Conservation (phyloP, 1,139 yeast genomes). For the Blastobotrys malaysiensis region DNA sequence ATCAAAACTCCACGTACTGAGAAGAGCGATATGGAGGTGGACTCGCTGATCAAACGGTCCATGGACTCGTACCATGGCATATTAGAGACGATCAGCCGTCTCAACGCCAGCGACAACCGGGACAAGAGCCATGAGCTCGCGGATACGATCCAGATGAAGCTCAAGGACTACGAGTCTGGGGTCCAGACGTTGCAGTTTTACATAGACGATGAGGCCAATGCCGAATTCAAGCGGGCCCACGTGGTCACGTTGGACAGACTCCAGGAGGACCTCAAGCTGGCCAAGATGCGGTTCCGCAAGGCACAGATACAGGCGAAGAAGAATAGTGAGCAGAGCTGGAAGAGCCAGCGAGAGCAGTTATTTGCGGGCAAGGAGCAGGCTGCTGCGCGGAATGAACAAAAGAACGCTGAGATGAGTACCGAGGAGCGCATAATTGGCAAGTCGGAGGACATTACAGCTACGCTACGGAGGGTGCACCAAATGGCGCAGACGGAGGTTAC, state of each 20-base stretch:
- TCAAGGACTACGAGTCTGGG: constrained; percentile 25
- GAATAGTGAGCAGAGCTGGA: constrained; percentile 21
- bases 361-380: constrained; percentile 14
- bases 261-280: constrained; percentile 25
- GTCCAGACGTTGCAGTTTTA: constrained; percentile 21
- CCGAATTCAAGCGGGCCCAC: constrained; percentile 12
- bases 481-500: constrained; percentile 42
- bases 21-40: constrained; percentile 1
- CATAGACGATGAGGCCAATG: constrained; percentile 16
- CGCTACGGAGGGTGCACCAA: constrained; percentile 50
- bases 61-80: constrained; percentile 19
- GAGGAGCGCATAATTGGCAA: constrained; percentile 41
- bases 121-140: constrained; percentile 26
- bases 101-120: constrained; percentile 16
- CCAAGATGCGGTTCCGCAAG: constrained; percentile 22
- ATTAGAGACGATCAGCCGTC: constrained; percentile 22
- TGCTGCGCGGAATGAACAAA: not conserved
- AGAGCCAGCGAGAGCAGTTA: constrained; percentile 24
- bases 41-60: constrained; percentile 7
- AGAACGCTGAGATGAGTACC: constrained; percentile 13
- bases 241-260: constrained; percentile 24
- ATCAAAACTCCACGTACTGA: not conserved
- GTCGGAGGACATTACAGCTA: constrained; percentile 49
- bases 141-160: constrained; percentile 26
- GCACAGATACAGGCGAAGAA: constrained; percentile 30